phyloP scores from a whole-genome alignment of 495 filamentous ascomycete species.

The Filosporella fistucella region DNA sequence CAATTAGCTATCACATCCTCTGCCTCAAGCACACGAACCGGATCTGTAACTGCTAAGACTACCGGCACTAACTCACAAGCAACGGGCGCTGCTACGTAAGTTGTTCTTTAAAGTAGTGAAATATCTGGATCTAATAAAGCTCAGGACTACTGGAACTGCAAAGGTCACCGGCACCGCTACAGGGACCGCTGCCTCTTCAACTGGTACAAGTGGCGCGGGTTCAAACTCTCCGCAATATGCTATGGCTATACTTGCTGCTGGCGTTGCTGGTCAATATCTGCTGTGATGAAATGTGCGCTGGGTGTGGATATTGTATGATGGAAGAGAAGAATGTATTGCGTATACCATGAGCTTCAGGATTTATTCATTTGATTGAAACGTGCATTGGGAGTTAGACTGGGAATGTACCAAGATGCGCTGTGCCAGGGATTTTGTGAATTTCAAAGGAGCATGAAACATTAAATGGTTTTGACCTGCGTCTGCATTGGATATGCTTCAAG shows the following conservation, averaged over 20 bases:
- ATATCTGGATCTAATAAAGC: neutral
- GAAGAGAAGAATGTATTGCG: conserved; percentile 1
- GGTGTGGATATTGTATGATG: too few relatives aligned
- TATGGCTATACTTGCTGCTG: conserved; percentile 7
- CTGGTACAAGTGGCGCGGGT: conserved; percentile 7
- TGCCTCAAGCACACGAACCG: conserved; percentile 1
- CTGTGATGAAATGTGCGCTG: neutral
- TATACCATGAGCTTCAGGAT: conserved; percentile 2
- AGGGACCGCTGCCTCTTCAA: conserved; percentile 1
- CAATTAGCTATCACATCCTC: conserved; percentile 6
- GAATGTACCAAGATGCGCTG: neutral
- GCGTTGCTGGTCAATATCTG: conserved; percentile 8
- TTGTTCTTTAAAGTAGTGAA: too few relatives aligned
- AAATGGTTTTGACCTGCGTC: too few relatives aligned
- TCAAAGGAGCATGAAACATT: too few relatives aligned
- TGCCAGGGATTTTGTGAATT: neutral
- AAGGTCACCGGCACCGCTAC: conserved; percentile 5
- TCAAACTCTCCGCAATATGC: conserved; percentile 8
- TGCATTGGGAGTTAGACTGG: too few relatives aligned
- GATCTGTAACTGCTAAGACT: conserved; percentile 8
- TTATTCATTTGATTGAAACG: neutral
- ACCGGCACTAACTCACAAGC: conserved; percentile 5
- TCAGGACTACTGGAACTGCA: conserved; percentile 8
- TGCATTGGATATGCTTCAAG: conserved; percentile 3
- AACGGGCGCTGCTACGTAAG: conserved; percentile 10